phyloP scores from a whole-genome alignment of 495 filamentous ascomycete species.

The Hypoxylon crocopeplum region DNA sequence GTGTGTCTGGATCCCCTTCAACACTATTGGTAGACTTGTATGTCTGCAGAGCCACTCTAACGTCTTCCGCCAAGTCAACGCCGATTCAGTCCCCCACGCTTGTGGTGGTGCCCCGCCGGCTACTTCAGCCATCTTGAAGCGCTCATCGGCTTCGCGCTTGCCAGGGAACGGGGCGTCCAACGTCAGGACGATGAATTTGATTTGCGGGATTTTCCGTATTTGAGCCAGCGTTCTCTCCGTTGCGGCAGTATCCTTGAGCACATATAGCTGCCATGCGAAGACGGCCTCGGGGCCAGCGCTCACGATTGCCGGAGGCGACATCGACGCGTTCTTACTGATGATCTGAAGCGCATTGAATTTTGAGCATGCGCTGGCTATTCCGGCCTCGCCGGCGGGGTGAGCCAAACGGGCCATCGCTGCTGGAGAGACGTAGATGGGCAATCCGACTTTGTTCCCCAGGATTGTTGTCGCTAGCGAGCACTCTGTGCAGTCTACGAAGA shows the following conservation, averaged over 20 bases:
- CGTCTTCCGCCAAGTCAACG: conserved; percentile 75
- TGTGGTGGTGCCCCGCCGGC: conserved; percentile 46
- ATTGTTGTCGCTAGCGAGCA: conserved; percentile 70
- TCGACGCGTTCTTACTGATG: conserved; percentile 78
- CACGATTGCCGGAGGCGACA: conserved; percentile 77
- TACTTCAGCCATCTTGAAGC: conserved; percentile 46
- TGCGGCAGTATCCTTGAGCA: conserved; percentile 72
- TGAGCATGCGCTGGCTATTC: conserved; percentile 75
- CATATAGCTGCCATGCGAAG: conserved; percentile 85
- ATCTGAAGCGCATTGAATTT: conserved; percentile 73
- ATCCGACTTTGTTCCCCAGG: conserved; percentile 64
- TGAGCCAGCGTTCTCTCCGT: conserved; percentile 72
- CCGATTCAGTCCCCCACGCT: conserved; percentile 69
- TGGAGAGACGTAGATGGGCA: conserved; percentile 76
- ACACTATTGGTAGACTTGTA: conserved; percentile 72
- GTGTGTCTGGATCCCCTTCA: conserved; percentile 83
- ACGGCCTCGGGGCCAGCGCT: conserved; percentile 65
- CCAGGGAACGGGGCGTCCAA: conserved; percentile 82
- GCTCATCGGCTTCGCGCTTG: conserved; percentile 81
- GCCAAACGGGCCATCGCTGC: conserved; percentile 82
- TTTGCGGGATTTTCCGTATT: conserved; percentile 65
- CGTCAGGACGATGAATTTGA: conserved; percentile 78
- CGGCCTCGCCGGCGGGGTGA: conserved; percentile 75
- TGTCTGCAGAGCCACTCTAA: conserved; percentile 70
- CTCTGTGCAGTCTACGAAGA: conserved; percentile 75